Base-by-base conservation (phyloP, 805 yeast species). In the Starmera caribaea region DNA sequence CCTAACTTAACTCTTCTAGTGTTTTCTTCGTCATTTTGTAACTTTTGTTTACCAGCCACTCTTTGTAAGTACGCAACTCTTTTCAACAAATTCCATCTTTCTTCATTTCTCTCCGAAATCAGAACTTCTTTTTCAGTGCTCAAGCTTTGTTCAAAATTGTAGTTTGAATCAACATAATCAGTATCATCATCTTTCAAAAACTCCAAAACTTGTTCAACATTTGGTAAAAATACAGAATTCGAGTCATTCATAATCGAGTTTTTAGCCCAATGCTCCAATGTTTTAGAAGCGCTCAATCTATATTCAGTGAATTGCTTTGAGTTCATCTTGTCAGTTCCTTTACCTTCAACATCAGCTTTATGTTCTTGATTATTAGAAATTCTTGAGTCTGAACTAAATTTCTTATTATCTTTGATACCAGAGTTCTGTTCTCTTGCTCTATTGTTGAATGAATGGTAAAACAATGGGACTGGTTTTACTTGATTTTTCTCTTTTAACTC, bases 371-470 rank as follows among this genome's bases (percentile, higher is more conserved):
- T 82, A 30, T 78, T 76, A 36, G 79, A 79, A 30, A 89, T 79
- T 55, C 97, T 74, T 1, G 89, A 72, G 58, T 90, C 97, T 1
- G 79, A 70, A 8, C 96, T 85, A 39, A 78, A 75, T 40, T 78
- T 76, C 63, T 90, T 90, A 53, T 74, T 76, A 43, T 88, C 96
- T 41, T 95, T 66, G 16, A 90, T 73, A 38, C 97, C 97, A 32
- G 66, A 62, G 54, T 90, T 90, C 26, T 86, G 95, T 41, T 73
- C 81, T 26, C 97, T 96, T 0, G 96, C 94, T 51, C 94, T 70
- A 53, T 85, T 78, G 57, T 89, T 90, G 63, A 89, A 90, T 0
- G 95, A 79, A 44, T 69, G 69, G 40, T 57, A 60, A 9, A 41
- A 42, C 35, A 53, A 42, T 16, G 51, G 44, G 2, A 41, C 35